Base-by-base conservation (phyloP, 805 yeast species). In the Barnettozyma salicaria region DNA sequence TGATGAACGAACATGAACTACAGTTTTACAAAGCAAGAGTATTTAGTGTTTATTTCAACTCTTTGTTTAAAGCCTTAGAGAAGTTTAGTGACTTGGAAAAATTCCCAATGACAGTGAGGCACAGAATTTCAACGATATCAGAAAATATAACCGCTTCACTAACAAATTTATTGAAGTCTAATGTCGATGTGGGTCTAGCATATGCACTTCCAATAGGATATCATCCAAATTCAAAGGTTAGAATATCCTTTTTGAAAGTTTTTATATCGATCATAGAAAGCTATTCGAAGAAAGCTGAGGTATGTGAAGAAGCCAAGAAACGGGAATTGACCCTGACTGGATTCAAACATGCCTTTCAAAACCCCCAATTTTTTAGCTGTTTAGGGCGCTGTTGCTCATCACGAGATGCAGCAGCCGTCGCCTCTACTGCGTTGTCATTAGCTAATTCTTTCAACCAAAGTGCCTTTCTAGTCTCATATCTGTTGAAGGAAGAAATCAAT, bases 131-230 rank as follows among this genome's bases (percentile, higher is more conserved):
- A 18, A 57, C 63, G 7, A 66, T 86, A 21, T 70, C 77, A 14
- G 84, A 80, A 14, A 76, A 78, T 56, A 75, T 80, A 9, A 74
- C 85, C 37, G 61, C 65, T 17, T 76, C 84, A 16, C 64, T 86
- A 34, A 76, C 88, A 3, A 82, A 82, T 45, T 57, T 87, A 36
- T 64, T 87, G 31, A 78, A 74, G 47, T 70, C 85, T 4, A 87
- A 87, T 49, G 76, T 80, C 6, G 87, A 80, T 37, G 78, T 83
- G 18, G 95, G 95, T 7, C 62, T 87, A 49, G 76, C 76, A 36
- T 76, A 74, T 55, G 87, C 89, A 3, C 56, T 86, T 12, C 88
- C 92, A 0, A 69, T 86, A 54, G 92, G 94, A 0, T 84, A 78
- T 49, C 85, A 85, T 49, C 70, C 71, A 17, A 81, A 82, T 53